These are phyloP conservation scores for Arabidopsis arenosa DNA, from an alignment of 345 rosid species.

Conservation along the genomic window DNA sequence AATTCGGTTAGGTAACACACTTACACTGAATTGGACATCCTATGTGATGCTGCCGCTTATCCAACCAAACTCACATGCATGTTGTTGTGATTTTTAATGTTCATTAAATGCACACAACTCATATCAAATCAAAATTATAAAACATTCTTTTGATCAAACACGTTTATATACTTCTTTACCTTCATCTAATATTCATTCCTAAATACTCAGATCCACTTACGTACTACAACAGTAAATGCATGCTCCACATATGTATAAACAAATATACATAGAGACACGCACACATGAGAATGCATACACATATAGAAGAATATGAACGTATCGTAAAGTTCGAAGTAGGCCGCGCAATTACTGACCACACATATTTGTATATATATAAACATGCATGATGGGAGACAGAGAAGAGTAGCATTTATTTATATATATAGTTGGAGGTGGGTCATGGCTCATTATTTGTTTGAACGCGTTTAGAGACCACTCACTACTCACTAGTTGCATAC, in stretches of 20 bases:
- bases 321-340: conserved; percentile 32
- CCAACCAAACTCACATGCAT: conserved; percentile 43
- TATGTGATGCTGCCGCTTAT: conserved; percentile 39
- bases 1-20: conserved; percentile 31
- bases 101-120: conserved; percentile 21
- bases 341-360: conserved; percentile 32
- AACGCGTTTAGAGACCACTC: conserved; percentile 40
- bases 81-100: conserved; percentile 24
- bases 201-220: conserved; percentile 6
- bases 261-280: conserved; percentile 3
- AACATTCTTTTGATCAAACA: conserved; percentile 29
- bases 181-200: conserved; percentile 9
- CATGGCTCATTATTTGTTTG: conserved; percentile 33
- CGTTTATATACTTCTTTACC: conserved; percentile 8
- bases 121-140: not conserved
- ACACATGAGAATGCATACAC: not conserved
- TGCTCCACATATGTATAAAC: not conserved
- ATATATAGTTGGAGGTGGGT: conserved; percentile 42
- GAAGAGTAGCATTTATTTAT: conserved; percentile 31
- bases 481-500: conserved; percentile 21
- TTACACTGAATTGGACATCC: conserved; percentile 33
- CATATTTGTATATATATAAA: conserved; percentile 36
- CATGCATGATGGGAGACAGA: conserved; percentile 43
- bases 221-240: conserved; percentile 19
- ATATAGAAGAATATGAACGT: conserved; percentile 15